Evolutionary conservation across 192 early-diverging fungal genomes (phyloP), one percentile per base, ranked within the genome.

Genomic region (Coemansia nantahalensis): DNA sequence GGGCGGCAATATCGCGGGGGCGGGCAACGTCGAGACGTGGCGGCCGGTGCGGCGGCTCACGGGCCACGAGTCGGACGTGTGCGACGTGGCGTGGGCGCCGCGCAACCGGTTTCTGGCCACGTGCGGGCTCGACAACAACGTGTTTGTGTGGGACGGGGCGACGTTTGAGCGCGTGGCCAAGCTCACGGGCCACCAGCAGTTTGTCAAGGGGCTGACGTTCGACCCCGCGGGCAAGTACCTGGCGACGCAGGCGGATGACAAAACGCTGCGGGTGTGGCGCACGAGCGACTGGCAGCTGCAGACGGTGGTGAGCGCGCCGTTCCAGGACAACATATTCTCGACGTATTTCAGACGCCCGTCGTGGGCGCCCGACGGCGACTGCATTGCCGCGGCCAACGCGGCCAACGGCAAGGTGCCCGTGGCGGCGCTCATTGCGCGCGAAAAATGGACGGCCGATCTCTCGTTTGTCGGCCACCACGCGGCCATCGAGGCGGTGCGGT

Each of bases 361-460:
- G 54, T 98, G 94, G 94, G 86, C 90, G n/a, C 96, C 96, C 3
- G 92, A 95, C 50, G 96, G 96, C n/a, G 82, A 80, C n/a, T 87
- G 83, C 58, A 79, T 98, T n/a, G 90, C 86, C 1, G 79, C 88
- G 14, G 92, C 91, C 17, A 95, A 94, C 65, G 94, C 91, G 1
- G 90, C 88, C 51, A 93, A 87, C 43, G 85, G 84, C 19, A 66
- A 69, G 26, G 77, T 87, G 39, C 88, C 86, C 26, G 81, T 92
- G 13, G 90, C 92, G 0, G 85, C 94, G 1, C 74, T 97, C 10
- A 80, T 98, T 17, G 67, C 77, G 16, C 59, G 96, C 38, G 82
- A 85, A 18, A 77, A 82, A 12, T 98, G 93, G 93, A 63, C 58
- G 5, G 60, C 85, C 5, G 87, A 92, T 39, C 63, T 90, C 9